Percentiles rank a stretch among this genome's conserved stretches.
These are phyloP conservation scores for Coniosporium tulheliwenetii DNA, from an alignment of 2,329 filamentous ascomycete species.

Conservation along the genomic window DNA sequence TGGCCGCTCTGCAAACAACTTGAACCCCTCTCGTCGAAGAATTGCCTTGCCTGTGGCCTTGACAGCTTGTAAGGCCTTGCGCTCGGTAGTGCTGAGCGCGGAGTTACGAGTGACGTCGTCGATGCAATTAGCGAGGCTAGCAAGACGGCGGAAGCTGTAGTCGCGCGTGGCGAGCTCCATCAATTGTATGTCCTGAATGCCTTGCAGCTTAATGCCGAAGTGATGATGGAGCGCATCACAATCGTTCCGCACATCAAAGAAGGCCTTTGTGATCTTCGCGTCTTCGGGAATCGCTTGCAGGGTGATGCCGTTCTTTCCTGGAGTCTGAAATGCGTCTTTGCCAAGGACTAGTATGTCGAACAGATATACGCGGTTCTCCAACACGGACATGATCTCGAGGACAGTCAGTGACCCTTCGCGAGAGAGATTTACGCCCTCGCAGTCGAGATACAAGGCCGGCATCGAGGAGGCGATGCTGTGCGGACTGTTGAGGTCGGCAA, in stretches of 20 bases:
- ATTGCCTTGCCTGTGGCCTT: too few relatives aligned
- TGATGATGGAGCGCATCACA: conserved; percentile 37
- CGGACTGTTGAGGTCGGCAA: too few relatives aligned
- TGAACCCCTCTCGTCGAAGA: too few relatives aligned
- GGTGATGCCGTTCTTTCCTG: conserved; percentile 6
- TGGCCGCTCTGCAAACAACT: conserved; percentile 34
- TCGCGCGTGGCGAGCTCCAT: conserved; percentile 33
- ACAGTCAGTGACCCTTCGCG: conserved; percentile 23
- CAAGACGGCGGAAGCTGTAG: conserved; percentile 9
- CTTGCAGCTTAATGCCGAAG: conserved; percentile 26
- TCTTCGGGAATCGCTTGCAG: conserved; percentile 31
- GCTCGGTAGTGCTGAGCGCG: conserved; percentile 3
- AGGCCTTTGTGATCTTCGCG: conserved; percentile 28
- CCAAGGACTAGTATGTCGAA: conserved; percentile 29
- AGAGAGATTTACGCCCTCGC: conserved; percentile 31
- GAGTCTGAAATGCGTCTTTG: conserved; percentile 23
- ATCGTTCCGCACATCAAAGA: conserved; percentile 45
- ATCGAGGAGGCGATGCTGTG: too few relatives aligned
- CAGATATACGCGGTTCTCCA: conserved; percentile 19
- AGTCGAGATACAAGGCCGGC: conserved; percentile 23
- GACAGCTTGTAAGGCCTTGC: conserved; percentile 11
- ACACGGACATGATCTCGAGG: conserved; percentile 3
- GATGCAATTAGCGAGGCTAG: conserved; percentile 25
- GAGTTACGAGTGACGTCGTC: conserved; percentile 8
- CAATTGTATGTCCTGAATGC: conserved; percentile 39